Evolutionary conservation across 805 yeast genomes (phyloP), one percentile per base, ranked within the genome.

Genomic region (Candida nemodendra): DNA sequence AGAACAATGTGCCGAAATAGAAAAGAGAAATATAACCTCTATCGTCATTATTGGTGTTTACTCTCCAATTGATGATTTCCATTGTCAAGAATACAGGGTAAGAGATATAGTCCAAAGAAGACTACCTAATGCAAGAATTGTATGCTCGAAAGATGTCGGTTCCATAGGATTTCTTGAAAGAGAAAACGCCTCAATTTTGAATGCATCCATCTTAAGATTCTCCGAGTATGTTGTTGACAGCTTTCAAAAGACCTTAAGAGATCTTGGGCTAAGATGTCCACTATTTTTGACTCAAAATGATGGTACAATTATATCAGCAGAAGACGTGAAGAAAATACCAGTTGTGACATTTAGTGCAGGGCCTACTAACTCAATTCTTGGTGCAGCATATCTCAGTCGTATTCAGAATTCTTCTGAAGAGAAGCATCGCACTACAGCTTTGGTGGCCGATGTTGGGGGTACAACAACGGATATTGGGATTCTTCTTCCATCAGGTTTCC

Each of bases 381-480:
- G 73, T 30, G 76, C 76, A 1, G 60, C 73, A 0, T 66, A 66
- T 43, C 48, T 71, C 11, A 64, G 71, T 42, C 21, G 57, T 37
- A 25, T 46, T 17, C 53, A 49, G 24, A 8, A 8, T 21, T 7
- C 9, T 8, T 8, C 24, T 0, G 44, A 50, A 4, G 69, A 74
- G 4, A 38, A 49, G 9, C 13, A 30, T 11, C 16, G 26, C 6
- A 34, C 27, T 53, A 57, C 21, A 27, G 66, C 36, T 68, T 69
- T 39, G 21, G 39, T 39, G 9, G 65, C 64, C 23, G 77, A 71
- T 48, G 64, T 71, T 27, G 77, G 77, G 13, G 77, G 76, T 7
- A 71, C 77, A 9, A 71, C 77, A 4, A 54, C 74, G 5, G 76
- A 71, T 47, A 69, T 69, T 15, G 76, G 77, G 5, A 41, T 69